phyloP scores from a whole-genome alignment of 129 eudicot genomes.

The Pseudognaphalium luteoalbum region DNA sequence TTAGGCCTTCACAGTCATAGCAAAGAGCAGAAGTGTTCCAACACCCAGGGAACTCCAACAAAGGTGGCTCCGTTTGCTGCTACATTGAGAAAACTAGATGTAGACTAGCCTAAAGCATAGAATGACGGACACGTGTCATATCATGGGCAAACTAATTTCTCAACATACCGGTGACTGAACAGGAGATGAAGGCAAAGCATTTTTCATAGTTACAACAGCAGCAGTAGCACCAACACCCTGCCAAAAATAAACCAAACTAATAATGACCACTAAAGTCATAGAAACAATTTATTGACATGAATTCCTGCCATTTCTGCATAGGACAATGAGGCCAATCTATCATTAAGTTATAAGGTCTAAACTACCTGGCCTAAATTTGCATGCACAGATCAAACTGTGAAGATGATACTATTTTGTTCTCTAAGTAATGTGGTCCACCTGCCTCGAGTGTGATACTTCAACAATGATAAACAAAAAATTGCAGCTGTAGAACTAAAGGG shows the following conservation, averaged over 20 bases:
- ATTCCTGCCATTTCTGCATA: slow-evolving; percentile 22
- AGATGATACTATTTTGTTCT: slow-evolving; percentile 7
- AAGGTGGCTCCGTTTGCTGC: slow-evolving; percentile 4
- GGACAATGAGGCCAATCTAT: slow-evolving; percentile 30
- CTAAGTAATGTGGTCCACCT: background rate
- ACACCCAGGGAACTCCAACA: background rate
- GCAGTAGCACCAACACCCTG: slow-evolving; percentile 82
- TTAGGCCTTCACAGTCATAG: slow-evolving; percentile 12
- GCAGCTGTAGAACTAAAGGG: background rate
- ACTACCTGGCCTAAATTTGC: slow-evolving; percentile 29
- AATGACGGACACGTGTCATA: slow-evolving; percentile 12
- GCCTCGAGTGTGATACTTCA: background rate
- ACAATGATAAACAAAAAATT: background rate
- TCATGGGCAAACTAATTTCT: slow-evolving; percentile 27
- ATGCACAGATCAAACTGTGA: slow-evolving; percentile 22
- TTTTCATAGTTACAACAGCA: slow-evolving; percentile 70
- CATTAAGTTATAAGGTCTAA: slow-evolving; percentile 14
- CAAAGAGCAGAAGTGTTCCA: slow-evolving; percentile 9
- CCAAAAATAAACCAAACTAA: slow-evolving; percentile 42
- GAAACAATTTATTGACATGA: background rate
- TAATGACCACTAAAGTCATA: slow-evolving; percentile 30
- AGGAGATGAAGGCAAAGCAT: slow-evolving; percentile 59
- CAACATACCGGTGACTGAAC: slow-evolving; percentile 77
- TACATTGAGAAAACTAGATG: slow-evolving; percentile 11
- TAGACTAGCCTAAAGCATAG: slow-evolving; percentile 5